These are phyloP conservation scores for Geranium rotundifolium DNA, from an alignment of 345 rosid species.

Conservation along the genomic window DNA sequence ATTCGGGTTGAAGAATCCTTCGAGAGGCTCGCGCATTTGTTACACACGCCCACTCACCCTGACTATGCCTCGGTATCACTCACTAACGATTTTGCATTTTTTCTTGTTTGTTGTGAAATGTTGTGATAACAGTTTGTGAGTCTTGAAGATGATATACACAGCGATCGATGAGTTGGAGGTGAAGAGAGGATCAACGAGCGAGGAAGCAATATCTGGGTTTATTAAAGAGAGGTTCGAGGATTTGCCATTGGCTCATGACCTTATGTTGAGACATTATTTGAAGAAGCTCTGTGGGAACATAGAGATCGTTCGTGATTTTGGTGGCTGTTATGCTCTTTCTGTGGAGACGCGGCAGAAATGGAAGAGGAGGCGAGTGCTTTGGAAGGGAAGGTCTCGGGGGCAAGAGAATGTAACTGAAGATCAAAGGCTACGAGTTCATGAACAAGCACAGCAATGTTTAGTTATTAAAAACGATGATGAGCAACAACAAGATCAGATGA, in stretches of 20 bases:
- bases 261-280: background rate
- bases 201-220: background rate
- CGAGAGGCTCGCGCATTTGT: background rate
- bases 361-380: background rate
- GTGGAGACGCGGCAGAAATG: background rate
- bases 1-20: background rate
- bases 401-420: background rate
- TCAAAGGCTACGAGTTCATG: background rate
- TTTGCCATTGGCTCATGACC: background rate
- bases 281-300: background rate
- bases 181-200: background rate
- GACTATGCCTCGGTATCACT: background rate
- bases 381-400: background rate
- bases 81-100: background rate
- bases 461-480: no score
- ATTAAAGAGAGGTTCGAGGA: background rate
- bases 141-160: background rate
- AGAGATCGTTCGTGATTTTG: background rate
- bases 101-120: no score
- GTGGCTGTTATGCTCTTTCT: background rate
- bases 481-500: background rate
- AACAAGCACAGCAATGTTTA: background rate
- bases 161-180: background rate
- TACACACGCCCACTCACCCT: background rate
- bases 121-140: background rate